Evolutionary conservation across 1,139 yeast species (phyloP).

Genomic region (Yamadazyma atmosphaerica): DNA sequence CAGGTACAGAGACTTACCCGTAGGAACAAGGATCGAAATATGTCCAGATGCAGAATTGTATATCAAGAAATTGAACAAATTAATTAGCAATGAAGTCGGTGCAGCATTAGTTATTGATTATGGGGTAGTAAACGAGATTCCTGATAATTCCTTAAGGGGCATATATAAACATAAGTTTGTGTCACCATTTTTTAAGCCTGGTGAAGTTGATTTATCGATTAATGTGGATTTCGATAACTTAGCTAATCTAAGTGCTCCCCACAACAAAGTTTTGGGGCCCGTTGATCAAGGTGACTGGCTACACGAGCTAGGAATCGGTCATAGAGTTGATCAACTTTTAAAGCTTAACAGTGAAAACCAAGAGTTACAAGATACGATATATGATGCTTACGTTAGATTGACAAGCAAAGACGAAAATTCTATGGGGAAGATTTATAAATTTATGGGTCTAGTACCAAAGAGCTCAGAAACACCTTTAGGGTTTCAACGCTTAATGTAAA

Average conservation of each 20-base stretch:
- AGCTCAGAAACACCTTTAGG: slow-evolving; percentile 40
- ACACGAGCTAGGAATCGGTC: slow-evolving; percentile 73
- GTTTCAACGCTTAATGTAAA: slow-evolving; percentile 18
- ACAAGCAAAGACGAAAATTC: slow-evolving; percentile 60
- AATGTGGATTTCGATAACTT: slow-evolving; percentile 79
- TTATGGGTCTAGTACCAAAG: slow-evolving; percentile 60
- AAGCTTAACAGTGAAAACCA: slow-evolving; percentile 30
- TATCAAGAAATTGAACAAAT: slow-evolving; percentile 44
- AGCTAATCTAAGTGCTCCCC: slow-evolving; percentile 23
- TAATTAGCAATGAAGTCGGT: slow-evolving; percentile 47
- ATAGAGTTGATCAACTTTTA: slow-evolving; percentile 59
- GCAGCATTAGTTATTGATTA: slow-evolving; percentile 78
- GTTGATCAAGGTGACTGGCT: slow-evolving; percentile 81
- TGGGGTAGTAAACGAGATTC: slow-evolving; percentile 63
- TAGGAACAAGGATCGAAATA: slow-evolving; percentile 65
- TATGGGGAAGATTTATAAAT: slow-evolving; percentile 81
- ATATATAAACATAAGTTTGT: slow-evolving; percentile 73
- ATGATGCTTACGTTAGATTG: slow-evolving; percentile 60
- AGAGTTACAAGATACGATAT: slow-evolving; percentile 46
- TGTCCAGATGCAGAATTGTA: slow-evolving; percentile 72
- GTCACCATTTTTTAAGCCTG: slow-evolving; percentile 75
- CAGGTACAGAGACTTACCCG: slow-evolving; percentile 55
- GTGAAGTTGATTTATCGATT: slow-evolving; percentile 78
- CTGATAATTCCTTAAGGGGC: slow-evolving; percentile 71
- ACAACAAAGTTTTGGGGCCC: slow-evolving; percentile 51